Evolutionary conservation across 2,329 filamentous ascomycete genomes (phyloP).

Genomic region (Beauveria varroae): DNA sequence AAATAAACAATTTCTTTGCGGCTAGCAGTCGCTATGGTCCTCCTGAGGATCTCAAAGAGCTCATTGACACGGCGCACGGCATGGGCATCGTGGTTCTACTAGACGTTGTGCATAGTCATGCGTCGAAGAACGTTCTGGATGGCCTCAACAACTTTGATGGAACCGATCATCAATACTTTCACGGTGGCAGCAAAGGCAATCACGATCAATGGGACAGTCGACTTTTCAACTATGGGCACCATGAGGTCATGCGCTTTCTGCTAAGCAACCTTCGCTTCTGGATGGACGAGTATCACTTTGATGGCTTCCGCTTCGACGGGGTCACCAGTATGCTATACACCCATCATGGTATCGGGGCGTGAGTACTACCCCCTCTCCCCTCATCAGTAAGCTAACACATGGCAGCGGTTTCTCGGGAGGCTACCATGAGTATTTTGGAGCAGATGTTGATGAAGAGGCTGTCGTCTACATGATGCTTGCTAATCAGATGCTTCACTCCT

Average conservation of each 20-base stretch:
- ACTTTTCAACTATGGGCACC: slow-evolving; percentile 92
- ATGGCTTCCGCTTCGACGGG: slow-evolving; percentile 95
- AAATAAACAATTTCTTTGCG: slow-evolving; percentile 98
- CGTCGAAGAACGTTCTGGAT: slow-evolving; percentile 93
- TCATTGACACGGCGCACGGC: slow-evolving; percentile 89
- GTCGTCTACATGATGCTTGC: slow-evolving; percentile 93
- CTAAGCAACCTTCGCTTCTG: slow-evolving; percentile 94
- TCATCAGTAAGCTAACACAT: slow-evolving; percentile 18
- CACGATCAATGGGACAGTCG: slow-evolving; percentile 96
- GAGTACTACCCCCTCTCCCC: slow-evolving; percentile 31
- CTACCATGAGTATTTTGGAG: slow-evolving; percentile 96
- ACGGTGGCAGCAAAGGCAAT: slow-evolving; percentile 71
- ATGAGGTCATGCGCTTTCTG: slow-evolving; percentile 93
- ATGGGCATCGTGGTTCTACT: slow-evolving; percentile 86
- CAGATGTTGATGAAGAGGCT: slow-evolving; percentile 83
- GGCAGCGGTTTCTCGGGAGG: slow-evolving; percentile 86
- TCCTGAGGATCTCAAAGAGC: slow-evolving; percentile 91
- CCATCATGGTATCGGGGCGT: slow-evolving; percentile 96
- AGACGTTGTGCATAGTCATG: slow-evolving; percentile 95
- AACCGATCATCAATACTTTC: slow-evolving; percentile 93
- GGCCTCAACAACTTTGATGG: slow-evolving; percentile 95
- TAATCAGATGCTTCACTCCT: slow-evolving; percentile 87
- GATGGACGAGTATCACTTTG: slow-evolving; percentile 98
- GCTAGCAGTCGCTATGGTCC: slow-evolving; percentile 91
- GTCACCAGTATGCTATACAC: slow-evolving; percentile 97